Percentiles rank a stretch among this genome's conserved stretches.
Evolutionary conservation across 345 rosid species (phyloP).

Genomic region (Syzygium aqueum): DNA sequence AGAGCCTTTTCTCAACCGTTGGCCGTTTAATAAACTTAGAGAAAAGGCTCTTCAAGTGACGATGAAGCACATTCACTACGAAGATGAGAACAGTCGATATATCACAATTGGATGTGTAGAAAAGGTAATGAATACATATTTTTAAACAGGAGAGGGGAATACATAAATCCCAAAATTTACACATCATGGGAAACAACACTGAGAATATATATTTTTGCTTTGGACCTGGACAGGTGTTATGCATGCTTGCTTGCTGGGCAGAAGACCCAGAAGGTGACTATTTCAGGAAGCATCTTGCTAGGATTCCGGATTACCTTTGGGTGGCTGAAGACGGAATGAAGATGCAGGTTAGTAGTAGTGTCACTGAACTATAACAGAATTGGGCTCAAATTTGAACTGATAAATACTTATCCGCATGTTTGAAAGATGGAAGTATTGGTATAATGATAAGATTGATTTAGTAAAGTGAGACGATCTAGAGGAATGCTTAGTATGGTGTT

Average conservation of each 20-base stretch:
- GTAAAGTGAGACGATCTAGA: neutral
- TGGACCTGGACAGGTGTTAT: constrained; percentile 26
- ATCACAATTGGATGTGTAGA: constrained; percentile 33
- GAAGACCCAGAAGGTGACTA: constrained; percentile 49
- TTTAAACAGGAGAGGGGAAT: neutral
- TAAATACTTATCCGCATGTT: neutral
- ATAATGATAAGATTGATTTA: neutral
- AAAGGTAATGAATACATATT: constrained; percentile 11
- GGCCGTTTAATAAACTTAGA: constrained; percentile 32
- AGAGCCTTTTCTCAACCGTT: constrained; percentile 33
- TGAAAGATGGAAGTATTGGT: neutral
- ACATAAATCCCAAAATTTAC: neutral
- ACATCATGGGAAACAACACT: neutral
- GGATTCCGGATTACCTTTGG: constrained; percentile 51
- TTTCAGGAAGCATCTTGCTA: constrained; percentile 51
- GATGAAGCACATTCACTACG: constrained; percentile 29
- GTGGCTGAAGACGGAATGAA: constrained; percentile 66
- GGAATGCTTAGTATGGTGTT: neutral
- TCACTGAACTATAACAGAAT: neutral
- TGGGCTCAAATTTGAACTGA: neutral
- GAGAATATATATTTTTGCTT: neutral
- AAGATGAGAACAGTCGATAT: constrained; percentile 31
- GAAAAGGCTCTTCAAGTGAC: constrained; percentile 22
- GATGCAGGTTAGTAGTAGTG: constrained; percentile 26
- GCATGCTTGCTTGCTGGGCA: constrained; percentile 65